Conservation (phyloP, 371 early-diverging fungal species). For the Syncephalastrum contaminatum region DNA sequence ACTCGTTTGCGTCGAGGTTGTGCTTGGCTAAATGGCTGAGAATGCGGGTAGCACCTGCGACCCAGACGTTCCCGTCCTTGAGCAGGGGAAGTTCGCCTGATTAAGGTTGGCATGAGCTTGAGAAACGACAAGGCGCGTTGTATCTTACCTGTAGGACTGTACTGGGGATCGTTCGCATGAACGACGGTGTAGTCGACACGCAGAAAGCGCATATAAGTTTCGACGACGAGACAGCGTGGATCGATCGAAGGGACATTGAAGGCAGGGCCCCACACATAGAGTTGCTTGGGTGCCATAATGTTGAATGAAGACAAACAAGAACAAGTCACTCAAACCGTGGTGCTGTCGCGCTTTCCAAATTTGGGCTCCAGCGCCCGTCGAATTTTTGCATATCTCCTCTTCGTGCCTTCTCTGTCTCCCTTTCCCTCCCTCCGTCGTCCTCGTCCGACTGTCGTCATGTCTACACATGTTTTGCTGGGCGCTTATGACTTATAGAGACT, state of each 20-base stretch:
- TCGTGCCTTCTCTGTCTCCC: too few species aligned
- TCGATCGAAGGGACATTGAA: constrained; percentile 63
- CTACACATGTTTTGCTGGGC: too few species aligned
- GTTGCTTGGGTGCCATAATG: constrained; percentile 33
- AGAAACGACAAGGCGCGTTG: not conserved
- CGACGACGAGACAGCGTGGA: constrained; percentile 55
- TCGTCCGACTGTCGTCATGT: too few species aligned
- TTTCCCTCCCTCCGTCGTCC: too few species aligned
- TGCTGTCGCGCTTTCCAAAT: too few species aligned
- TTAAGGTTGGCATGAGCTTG: not conserved
- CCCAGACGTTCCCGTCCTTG: constrained; percentile 58
- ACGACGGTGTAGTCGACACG: constrained; percentile 47
- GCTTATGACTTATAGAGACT: too few species aligned
- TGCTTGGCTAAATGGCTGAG: constrained; percentile 48
- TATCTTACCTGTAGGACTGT: constrained; percentile 54
- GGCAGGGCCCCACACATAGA: constrained; percentile 60
- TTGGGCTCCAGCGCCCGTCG: too few species aligned
- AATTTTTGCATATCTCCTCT: too few species aligned
- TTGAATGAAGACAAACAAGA: constrained; percentile 1
- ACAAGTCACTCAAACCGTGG: too few species aligned
- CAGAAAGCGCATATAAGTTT: constrained; percentile 54
- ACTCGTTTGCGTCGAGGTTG: constrained; percentile 48
- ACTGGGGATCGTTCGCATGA: constrained; percentile 54
- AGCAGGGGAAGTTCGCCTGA: constrained; percentile 64
- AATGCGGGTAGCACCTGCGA: constrained; percentile 58